phyloP scores from a whole-genome alignment of 1,284 basidiomycete genomes.

The Trichosporon sp. region DNA sequence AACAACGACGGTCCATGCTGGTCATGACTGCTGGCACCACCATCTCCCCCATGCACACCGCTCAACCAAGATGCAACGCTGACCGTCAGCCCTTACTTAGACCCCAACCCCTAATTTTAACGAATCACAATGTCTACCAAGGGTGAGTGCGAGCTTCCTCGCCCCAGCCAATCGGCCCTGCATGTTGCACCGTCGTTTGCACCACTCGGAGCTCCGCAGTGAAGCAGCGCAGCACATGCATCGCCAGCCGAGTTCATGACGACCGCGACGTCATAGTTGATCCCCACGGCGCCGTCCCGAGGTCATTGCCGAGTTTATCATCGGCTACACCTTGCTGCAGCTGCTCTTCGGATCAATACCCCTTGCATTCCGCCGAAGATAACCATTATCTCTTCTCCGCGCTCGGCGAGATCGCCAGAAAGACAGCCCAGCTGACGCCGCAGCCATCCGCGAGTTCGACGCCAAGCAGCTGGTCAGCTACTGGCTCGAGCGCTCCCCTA shows the following conservation, averaged over 20 bases:
- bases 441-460: conserved; percentile 91
- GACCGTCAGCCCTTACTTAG: conserved; percentile 23
- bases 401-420: not conserved
- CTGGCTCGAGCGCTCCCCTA: conserved; percentile 85
- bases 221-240: not conserved
- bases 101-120: conserved; percentile 21
- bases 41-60: not conserved
- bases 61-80: not conserved
- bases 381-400: conserved; percentile 8
- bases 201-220: not conserved
- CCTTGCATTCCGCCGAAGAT: conserved; percentile 21
- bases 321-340: conserved; percentile 1
- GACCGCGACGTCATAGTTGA: not conserved
- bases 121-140: conserved; percentile 54
- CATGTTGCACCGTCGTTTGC: not conserved
- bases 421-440: conserved; percentile 4
- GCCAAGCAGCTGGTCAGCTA: conserved; percentile 91
- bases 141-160: conserved; percentile 42
- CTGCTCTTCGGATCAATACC: conserved; percentile 25
- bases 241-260: not conserved
- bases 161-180: not conserved
- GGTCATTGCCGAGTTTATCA: conserved; percentile 3
- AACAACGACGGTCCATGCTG: not conserved
- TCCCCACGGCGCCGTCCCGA: not conserved
- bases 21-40: not conserved